Percentiles rank a stretch among this genome's conserved stretches.
phyloP scores from a whole-genome alignment of 1,284 basidiomycete species.

The Marasmius sp. region DNA sequence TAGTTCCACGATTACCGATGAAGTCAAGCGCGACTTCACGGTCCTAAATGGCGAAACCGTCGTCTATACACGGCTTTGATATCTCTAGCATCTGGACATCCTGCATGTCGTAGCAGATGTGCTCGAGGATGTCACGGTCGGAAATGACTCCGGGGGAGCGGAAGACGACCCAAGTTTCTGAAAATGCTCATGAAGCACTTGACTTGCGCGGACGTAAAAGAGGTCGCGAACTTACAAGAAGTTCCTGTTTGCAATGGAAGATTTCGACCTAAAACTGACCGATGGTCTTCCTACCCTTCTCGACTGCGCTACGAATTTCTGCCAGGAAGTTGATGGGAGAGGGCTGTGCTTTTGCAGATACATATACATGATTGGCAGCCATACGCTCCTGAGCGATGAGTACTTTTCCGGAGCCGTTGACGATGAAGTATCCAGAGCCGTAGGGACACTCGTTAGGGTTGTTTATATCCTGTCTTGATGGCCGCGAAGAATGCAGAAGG shows the following conservation, averaged over 20 bases:
- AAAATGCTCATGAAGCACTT: constrained; percentile 4
- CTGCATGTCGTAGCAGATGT: constrained; percentile 98
- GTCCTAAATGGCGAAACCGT: constrained; percentile 97
- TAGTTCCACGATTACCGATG: constrained; percentile 97
- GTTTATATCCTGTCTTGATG: constrained; percentile 83
- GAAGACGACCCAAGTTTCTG: constrained; percentile 96
- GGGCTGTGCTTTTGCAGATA: constrained; percentile 97
- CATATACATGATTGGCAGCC: constrained; percentile 99
- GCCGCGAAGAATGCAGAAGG: constrained; percentile 89
- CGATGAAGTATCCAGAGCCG: constrained; percentile 99
- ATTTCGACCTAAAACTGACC: constrained; percentile 99
- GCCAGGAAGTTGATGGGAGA: constrained; percentile 95
- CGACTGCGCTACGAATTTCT: constrained; percentile 97
- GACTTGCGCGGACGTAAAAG: constrained; percentile 8
- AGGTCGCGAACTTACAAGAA: constrained; percentile 61
- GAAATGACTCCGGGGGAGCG: constrained; percentile 97
- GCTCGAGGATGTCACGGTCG: constrained; percentile 95
- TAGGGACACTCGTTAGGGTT: constrained; percentile 97
- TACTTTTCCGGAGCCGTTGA: constrained; percentile 99
- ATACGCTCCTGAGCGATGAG: constrained; percentile 99
- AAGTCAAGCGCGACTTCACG: constrained; percentile 97
- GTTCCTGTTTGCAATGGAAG: constrained; percentile 87
- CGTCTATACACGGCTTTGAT: constrained; percentile 98
- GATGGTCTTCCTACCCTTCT: constrained; percentile 98
- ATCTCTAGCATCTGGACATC: constrained; percentile 97